Conservation (phyloP, 2,329 filamentous ascomycete genomes). For the Diaporthe australafricana region DNA sequence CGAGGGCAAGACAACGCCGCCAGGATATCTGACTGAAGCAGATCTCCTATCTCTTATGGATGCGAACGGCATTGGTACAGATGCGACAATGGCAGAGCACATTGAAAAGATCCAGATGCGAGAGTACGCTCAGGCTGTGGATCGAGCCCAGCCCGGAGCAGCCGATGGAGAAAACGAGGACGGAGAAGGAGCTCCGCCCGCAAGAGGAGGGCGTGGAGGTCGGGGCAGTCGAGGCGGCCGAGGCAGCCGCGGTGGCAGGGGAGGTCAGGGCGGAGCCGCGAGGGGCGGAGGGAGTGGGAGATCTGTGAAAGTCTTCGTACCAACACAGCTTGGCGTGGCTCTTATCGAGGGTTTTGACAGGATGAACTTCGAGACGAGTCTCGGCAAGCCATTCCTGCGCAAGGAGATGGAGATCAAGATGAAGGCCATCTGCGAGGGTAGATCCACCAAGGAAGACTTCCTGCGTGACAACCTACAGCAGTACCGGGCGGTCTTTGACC, state of each 20-base stretch:
- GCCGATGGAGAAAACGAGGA: conserved; percentile 53
- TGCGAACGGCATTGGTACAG: conserved; percentile 96
- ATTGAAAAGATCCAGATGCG: conserved; percentile 95
- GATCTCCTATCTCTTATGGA: conserved; percentile 98
- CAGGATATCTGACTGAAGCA: conserved; percentile 91
- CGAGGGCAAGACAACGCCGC: conserved; percentile 89
- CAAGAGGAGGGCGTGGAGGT: conserved; percentile 56
- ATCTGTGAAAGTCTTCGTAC: conserved; percentile 86
- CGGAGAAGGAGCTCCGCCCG: conserved; percentile 52
- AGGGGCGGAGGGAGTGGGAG: conserved; percentile 58
- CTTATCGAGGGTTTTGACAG: conserved; percentile 94
- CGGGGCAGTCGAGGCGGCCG: conserved; percentile 63
- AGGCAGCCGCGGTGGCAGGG: conserved; percentile 54
- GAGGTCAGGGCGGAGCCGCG: conserved; percentile 56
- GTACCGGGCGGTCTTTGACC: conserved; percentile 87
- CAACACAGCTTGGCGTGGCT: conserved; percentile 89
- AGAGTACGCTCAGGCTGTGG: conserved; percentile 81
- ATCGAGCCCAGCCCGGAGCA: conserved; percentile 50
- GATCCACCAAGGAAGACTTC: conserved; percentile 78
- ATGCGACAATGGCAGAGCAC: conserved; percentile 99
- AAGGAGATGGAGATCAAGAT: conserved; percentile 99
- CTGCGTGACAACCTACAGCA: conserved; percentile 86
- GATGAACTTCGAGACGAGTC: conserved; percentile 90
- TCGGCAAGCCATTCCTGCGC: conserved; percentile 94
- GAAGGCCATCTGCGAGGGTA: conserved; percentile 95